Conservation (phyloP, 306 rosid genomes). For the Geum urbanum region DNA sequence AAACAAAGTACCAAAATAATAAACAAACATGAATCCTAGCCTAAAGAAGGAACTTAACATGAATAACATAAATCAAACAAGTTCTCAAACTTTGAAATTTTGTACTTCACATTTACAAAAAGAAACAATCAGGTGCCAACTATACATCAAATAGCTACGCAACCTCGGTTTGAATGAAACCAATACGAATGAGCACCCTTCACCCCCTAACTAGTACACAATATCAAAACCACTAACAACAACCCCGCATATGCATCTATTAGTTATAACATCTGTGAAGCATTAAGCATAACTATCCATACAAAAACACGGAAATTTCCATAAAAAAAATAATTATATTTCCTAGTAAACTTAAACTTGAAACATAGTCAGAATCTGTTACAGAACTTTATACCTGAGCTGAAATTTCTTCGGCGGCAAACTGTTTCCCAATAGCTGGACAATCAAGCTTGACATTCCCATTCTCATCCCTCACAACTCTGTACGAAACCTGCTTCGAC, state of each 20-base stretch:
- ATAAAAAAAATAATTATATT: constrained; percentile 10
- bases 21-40: neutral
- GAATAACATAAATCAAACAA: too few species aligned
- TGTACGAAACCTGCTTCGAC: constrained; percentile 66
- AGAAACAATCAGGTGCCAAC: too few species aligned
- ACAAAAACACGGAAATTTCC: neutral
- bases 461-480: constrained; percentile 53
- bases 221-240: neutral
- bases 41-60: neutral
- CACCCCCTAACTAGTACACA: neutral
- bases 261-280: too few species aligned
- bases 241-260: neutral
- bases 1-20: too few species aligned
- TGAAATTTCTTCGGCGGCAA: constrained; percentile 71
- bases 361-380: neutral
- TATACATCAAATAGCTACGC: too few species aligned
- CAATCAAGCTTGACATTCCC: constrained; percentile 71
- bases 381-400: constrained; percentile 54
- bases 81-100: too few species aligned
- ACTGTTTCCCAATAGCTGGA: constrained; percentile 60
- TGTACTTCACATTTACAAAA: too few species aligned
- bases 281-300: neutral
- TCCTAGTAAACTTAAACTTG: neutral
- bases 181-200: too few species aligned
- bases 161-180: too few species aligned